Evolutionary conservation across 805 yeast species (phyloP), one percentile per base, ranked within the genome.

Genomic region (Debaryomyces castellii): DNA sequence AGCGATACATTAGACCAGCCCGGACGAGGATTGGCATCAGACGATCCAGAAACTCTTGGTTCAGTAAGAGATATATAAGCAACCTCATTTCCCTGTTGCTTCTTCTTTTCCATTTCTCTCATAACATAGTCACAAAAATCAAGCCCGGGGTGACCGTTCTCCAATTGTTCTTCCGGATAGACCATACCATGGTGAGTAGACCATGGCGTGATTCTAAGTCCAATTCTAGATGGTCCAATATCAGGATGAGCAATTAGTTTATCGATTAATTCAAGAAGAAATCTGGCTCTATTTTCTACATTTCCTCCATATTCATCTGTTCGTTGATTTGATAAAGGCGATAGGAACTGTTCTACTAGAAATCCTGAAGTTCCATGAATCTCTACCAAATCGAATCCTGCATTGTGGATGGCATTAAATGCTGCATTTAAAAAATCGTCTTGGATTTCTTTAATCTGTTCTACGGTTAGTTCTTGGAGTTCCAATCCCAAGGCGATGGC

Each of bases 311-410:
- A 63, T 32, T 52, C 45, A 44, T 62, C 67, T n/a, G 58, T 57
- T 44, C 66, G 51, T 28, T 51, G 30, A 44, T 63, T 63, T 23
- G 57, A 47, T 35, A 46, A 40, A 5, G 51, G 44, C 35, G 57
- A 48, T 28, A 63, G 35, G 30, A 62, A 62, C 41, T 53, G 55
- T 44, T 60, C 64, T 8, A 62, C 27, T 18, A 63, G 44, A 45
- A 60, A 63, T 4, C 67, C 67, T 43, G 62, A 57, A 11, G 67
- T 64, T 8, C 56, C 53, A 45, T 63, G 66, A 22, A 63, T 38
- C 46, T 63, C 64, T 14, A 63, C 48, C 38, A 52, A 53, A 50
- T 63, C 66, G 28, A 62, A 60, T 5, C 65, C 66, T 1, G 22
- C 24, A 22, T 33, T 27, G 18, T 52, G 47, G 22, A 59, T 43